A percentile compares a stretch with the other conserved stretches of the same genome.
Conservation (phyloP, 2,329 filamentous ascomycete genomes). For the Pseudogymnoascus sp. region DNA sequence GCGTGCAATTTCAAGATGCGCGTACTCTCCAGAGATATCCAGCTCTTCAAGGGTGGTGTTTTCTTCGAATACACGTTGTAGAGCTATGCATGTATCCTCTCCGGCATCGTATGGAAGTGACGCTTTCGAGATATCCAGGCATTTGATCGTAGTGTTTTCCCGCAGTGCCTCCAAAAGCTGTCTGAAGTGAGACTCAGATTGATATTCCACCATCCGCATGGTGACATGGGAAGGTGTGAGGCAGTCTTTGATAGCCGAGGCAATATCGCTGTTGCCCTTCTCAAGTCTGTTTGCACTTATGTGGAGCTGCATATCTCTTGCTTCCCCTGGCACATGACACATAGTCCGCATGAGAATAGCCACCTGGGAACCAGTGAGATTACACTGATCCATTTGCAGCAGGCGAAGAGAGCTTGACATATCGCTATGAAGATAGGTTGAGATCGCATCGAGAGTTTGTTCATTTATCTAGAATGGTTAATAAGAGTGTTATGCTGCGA, state of each 20-base stretch:
- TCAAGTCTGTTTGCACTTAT: slow-evolving; percentile 51
- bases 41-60: slow-evolving; percentile 60
- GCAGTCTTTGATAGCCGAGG: slow-evolving; percentile 43
- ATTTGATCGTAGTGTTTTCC: slow-evolving; percentile 54
- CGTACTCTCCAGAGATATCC: slow-evolving; percentile 65
- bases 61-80: slow-evolving; percentile 58
- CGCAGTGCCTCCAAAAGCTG: slow-evolving; percentile 55
- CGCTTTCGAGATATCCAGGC: slow-evolving; percentile 62
- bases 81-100: slow-evolving; percentile 56
- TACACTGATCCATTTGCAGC: slow-evolving; percentile 60
- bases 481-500: slow-evolving; percentile 17
- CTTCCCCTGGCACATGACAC: slow-evolving; percentile 40
- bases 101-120: slow-evolving; percentile 63
- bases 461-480: slow-evolving; percentile 42
- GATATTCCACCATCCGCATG: slow-evolving; percentile 59
- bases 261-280: slow-evolving; percentile 43
- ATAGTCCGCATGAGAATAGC: slow-evolving; percentile 59
- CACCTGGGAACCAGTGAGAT: slow-evolving; percentile 56
- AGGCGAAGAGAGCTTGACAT: slow-evolving; percentile 54
- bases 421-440: slow-evolving; percentile 54
- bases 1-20: slow-evolving; percentile 61
- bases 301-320: slow-evolving; percentile 56
- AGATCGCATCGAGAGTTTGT: slow-evolving; percentile 57
- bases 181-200: slow-evolving; percentile 42
- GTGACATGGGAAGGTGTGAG: slow-evolving; percentile 56